Conservation (phyloP, 2,329 filamentous ascomycete species). For the Graphiopsis chlorocephala region DNA sequence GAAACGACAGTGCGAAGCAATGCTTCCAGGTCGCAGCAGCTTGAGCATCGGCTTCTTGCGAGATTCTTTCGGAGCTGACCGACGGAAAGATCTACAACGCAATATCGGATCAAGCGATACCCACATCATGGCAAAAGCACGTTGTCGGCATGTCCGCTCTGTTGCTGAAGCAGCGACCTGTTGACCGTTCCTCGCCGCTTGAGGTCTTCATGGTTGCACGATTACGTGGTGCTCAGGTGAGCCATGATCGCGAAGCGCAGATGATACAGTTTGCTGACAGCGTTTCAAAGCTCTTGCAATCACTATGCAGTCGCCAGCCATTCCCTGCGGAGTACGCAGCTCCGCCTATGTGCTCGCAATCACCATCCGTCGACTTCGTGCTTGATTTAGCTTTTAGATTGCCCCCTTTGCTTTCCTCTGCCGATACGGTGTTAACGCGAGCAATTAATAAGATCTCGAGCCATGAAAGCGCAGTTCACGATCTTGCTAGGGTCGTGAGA, state of each 20-base stretch:
- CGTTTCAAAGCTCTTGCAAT: not conserved
- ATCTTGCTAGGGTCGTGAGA: not conserved
- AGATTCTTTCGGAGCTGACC: not conserved
- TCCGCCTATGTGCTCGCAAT: not conserved
- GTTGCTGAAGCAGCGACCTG: not conserved
- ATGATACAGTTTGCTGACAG: not conserved
- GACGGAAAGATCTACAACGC: conserved; percentile 2
- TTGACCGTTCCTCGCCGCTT: not conserved
- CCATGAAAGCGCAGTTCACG: not conserved
- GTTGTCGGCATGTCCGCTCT: conserved; percentile 11
- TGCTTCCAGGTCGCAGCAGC: not conserved
- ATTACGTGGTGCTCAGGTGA: conserved; percentile 5
- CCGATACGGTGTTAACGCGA: not conserved
- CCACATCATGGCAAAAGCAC: conserved; percentile 2
- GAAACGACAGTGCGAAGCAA: not conserved
- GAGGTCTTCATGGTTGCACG: conserved; percentile 3
- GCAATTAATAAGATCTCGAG: not conserved
- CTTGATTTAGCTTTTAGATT: conserved; percentile 1
- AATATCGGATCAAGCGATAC: not conserved
- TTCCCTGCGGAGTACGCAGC: conserved; percentile 4
- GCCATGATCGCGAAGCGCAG: not conserved
- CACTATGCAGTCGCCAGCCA: not conserved
- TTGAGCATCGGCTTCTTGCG: too few species aligned
- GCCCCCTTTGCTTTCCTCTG: not conserved
- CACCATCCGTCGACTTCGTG: not conserved